Percentiles rank a stretch among this genome's conserved stretches.
phyloP scores from a whole-genome alignment of 106 monocot species.

The Cymbidium sinense region DNA sequence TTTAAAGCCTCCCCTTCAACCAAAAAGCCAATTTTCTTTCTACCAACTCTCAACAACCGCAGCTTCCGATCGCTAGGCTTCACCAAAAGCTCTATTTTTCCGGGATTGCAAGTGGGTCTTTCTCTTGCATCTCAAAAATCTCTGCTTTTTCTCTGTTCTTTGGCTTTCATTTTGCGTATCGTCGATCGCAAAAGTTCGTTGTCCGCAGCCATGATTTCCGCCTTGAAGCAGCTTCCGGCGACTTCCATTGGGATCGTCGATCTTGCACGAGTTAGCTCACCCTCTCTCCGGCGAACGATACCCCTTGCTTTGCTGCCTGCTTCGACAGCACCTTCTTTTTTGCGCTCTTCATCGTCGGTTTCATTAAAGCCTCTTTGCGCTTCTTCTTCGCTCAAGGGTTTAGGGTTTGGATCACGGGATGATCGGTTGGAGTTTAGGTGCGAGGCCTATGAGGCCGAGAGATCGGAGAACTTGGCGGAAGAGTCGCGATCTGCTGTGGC shows the following conservation, averaged over 20 bases:
- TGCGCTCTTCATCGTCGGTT: not conserved
- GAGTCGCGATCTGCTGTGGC: conserved; percentile 16
- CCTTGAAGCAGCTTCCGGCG: conserved; percentile 11
- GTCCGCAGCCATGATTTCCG: not conserved
- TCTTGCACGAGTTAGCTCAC: conserved; percentile 5
- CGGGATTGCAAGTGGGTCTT: too few relatives aligned
- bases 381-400: conserved; percentile 3
- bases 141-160: too few relatives aligned
- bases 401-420: conserved; percentile 6
- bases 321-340: not conserved
- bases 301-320: not conserved
- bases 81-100: too few relatives aligned
- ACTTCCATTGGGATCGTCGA: conserved; percentile 11
- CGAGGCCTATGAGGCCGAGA: conserved; percentile 32
- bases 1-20: too few relatives aligned
- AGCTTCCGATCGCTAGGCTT: too few relatives aligned
- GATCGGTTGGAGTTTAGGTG: not conserved
- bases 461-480: conserved; percentile 14
- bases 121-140: too few relatives aligned
- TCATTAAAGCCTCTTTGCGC: conserved; percentile 9
- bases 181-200: not conserved
- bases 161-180: not conserved
- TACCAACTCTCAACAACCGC: too few relatives aligned
- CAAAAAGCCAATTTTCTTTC: too few relatives aligned
- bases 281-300: not conserved